Base-by-base conservation (phyloP, 257 asterid genomes). In the Nicotiana paniculata region DNA sequence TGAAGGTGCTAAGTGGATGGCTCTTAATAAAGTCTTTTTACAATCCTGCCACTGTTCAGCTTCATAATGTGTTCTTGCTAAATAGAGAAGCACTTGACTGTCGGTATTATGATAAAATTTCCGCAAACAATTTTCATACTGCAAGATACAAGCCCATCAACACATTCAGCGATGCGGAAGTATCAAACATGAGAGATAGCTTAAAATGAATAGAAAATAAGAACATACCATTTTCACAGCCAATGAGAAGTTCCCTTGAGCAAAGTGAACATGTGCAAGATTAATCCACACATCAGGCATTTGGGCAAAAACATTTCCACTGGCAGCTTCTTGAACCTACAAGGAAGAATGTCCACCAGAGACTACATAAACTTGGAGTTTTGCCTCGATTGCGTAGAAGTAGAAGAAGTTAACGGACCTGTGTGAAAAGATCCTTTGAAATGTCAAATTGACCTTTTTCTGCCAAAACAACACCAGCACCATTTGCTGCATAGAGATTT, bases 1-100 rank as follows among this genome's bases (percentile, higher is more conserved):
- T 84, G 99, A 91, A 79, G 99, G 99, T 85, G 96, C 95, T 90
- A 96, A 85, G 91, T 96, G 99, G 85, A 94, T 96, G 80, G 99
- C 99, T 89, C 97, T 90, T 67, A 96, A 91, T 72, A 96, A 84
- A 61, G 99, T 90, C 91, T 92, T 96, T 85, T 91, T 96, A 86
- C 99, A 96, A 83, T 96, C 99, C 87, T 91, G 97, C 99, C 99
- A 96, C 87, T 96, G 99, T 77, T 96, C 99, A 84, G 99, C 98
- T 89, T 96, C 99, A 85, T 96, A 96, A 90, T 96, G 98, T 21
- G 98, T 95, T 53, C 99, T 96, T 79, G 99, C 98, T 80, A 94
- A 89, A 91, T 93, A 96, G 84, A 96, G 97, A 87, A 96, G 97
- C 85, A 96, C 95, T 86, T 94, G 98, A 85, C 95, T 93, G 89